phyloP scores from a whole-genome alignment of 2,329 filamentous ascomycete species.

The Penicillium hordei region DNA sequence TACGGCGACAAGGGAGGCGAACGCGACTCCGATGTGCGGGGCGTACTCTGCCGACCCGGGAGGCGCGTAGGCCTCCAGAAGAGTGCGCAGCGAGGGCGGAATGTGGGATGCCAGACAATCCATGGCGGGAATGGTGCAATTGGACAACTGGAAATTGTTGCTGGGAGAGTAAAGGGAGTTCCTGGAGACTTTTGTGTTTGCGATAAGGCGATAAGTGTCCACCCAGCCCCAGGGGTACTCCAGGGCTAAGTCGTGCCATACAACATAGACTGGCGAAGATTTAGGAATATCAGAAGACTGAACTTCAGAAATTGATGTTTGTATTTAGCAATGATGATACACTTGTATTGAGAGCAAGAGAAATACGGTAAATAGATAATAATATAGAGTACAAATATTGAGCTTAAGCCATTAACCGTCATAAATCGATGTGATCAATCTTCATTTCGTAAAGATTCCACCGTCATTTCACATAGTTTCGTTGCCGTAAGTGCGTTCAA shows the following conservation, averaged over 20 bases:
- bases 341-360: background rate
- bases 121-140: conserved; percentile 26
- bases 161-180: conserved; percentile 41
- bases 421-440: background rate
- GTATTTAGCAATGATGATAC: background rate
- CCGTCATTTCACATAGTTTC: background rate
- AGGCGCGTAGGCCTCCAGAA: conserved; percentile 20
- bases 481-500: background rate
- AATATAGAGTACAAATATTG: background rate
- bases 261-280: background rate
- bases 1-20: conserved; percentile 32
- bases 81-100: conserved; percentile 22
- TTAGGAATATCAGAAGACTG: background rate
- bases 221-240: background rate
- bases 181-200: conserved; percentile 18
- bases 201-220: conserved; percentile 14
- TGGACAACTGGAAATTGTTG: conserved; percentile 13
- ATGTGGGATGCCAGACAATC: conserved; percentile 24
- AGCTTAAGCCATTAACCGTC: background rate
- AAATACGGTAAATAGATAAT: background rate
- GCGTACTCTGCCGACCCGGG: conserved; percentile 21
- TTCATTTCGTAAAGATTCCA: background rate
- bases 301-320: background rate
- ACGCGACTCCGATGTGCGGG: conserved; percentile 27
- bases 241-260: background rate